These are phyloP conservation scores for Batrachochytrium dendrobatidis DNA, from an alignment of 371 early-diverging fungal genomes.

Conservation along the genomic window DNA sequence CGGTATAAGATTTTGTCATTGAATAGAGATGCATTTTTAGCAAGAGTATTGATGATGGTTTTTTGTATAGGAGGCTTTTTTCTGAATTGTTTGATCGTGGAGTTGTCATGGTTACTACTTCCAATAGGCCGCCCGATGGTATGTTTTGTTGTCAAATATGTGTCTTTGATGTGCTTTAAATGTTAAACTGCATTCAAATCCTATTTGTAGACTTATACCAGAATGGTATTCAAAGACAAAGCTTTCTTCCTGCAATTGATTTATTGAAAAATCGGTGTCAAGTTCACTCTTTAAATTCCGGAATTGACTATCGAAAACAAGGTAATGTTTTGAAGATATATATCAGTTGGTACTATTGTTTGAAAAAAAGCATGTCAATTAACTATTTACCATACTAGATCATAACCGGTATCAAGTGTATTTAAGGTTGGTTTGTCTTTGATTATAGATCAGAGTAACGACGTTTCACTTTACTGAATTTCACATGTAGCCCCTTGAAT, in stretches of 20 bases:
- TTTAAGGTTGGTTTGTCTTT: background rate
- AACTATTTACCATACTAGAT: too few species aligned
- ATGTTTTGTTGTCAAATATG: background rate
- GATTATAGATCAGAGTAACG: background rate
- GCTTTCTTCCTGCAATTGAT: slow-evolving; percentile 86
- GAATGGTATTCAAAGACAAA: slow-evolving; percentile 88
- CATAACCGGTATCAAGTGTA: background rate
- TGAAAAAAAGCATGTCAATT: too few species aligned
- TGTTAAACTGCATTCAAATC: background rate
- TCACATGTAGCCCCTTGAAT: slow-evolving; percentile 41
- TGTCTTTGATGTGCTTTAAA: background rate
- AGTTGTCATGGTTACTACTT: slow-evolving; percentile 85
- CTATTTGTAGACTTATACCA: slow-evolving; percentile 65
- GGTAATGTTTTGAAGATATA: too few species aligned
- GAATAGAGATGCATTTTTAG: background rate
- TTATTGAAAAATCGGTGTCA: slow-evolving; percentile 71
- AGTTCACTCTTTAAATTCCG: slow-evolving; percentile 76
- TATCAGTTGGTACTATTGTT: too few species aligned
- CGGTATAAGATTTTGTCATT: slow-evolving; percentile 16
- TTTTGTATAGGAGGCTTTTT: slow-evolving; percentile 1
- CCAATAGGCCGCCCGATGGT: slow-evolving; percentile 88
- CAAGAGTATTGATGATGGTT: background rate
- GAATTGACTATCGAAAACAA: slow-evolving; percentile 83
- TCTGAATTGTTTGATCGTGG: slow-evolving; percentile 63
- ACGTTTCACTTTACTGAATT: slow-evolving; percentile 4